These are phyloP conservation scores for Xylaria flabelliformis DNA, from an alignment of 495 filamentous ascomycete species.

Conservation along the genomic window DNA sequence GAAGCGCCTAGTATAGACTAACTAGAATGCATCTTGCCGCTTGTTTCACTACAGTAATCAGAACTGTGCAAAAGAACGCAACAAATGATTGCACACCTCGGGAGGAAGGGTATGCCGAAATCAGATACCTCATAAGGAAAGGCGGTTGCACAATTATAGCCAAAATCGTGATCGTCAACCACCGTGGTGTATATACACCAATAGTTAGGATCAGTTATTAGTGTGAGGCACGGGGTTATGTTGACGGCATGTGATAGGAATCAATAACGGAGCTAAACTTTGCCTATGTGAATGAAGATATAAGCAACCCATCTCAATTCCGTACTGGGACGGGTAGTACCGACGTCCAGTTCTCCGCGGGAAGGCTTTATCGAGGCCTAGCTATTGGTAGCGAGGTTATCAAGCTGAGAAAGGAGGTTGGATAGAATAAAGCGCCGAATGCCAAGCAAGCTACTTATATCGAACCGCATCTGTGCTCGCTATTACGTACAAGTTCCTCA, in stretches of 20 bases:
- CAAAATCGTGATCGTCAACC: not conserved
- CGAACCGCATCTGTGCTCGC: slow-evolving; percentile 26
- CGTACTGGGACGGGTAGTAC: not conserved
- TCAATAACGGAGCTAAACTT: not conserved
- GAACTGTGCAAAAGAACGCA: not conserved
- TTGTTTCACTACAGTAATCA: not conserved
- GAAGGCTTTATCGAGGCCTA: not conserved
- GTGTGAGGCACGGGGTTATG: not conserved
- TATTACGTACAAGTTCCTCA: slow-evolving; percentile 45
- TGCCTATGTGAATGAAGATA: slow-evolving; percentile 1
- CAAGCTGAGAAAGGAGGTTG: slow-evolving; percentile 14
- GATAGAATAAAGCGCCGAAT: slow-evolving; percentile 11
- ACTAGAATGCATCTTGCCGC: not conserved
- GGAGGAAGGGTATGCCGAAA: not conserved
- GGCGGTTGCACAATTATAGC: not conserved
- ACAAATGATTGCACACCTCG: not conserved
- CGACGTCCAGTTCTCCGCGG: slow-evolving; percentile 5
- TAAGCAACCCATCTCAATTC: not conserved
- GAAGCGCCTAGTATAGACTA: not conserved
- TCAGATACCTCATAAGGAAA: not conserved
- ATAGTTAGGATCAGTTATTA: not conserved
- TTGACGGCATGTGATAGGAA: slow-evolving; percentile 11
- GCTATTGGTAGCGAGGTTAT: slow-evolving; percentile 13
- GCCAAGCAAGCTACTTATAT: not conserved
- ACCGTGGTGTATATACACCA: not conserved